Evolutionary conservation across 2,329 filamentous ascomycete species (phyloP), one percentile per base, ranked within the genome.

Genomic region (Colletotrichum sansevieriae): DNA sequence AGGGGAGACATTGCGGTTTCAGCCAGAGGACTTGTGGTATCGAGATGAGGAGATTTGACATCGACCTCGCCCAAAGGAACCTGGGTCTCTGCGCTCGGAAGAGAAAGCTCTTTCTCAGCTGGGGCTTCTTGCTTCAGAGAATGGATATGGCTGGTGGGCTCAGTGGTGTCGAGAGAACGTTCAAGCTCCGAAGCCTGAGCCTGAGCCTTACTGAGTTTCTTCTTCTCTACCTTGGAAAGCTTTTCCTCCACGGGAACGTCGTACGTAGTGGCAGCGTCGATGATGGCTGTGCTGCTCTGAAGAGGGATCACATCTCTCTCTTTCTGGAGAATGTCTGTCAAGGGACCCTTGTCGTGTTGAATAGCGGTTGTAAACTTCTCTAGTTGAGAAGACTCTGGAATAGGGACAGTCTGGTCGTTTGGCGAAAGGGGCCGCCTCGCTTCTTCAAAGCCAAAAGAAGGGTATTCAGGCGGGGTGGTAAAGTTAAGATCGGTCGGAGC

Each of bases 181-280:
- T 59, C 69, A 55, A 65, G 72, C 65, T 72, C 67, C 25, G 25
- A 11, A 12, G 20, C 72, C 47, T 43, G 35, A 33, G 59, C 59
- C 47, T 71, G 72, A 25, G 71, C 68, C 59, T 74, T 74, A 54
- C 73, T 74, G 20, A 69, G 63, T 62, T 76, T 75, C 68, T 76
- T 75, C 66, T 71, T 73, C 25, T 76, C 67, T 61, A 76, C 75
- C 66, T 76, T 75, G 25, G 66, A 67, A 6, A 63, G 54, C 41
- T 71, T 65, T 4, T 55, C 59, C 20, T 60, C 49, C 11, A 39
- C 13, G 3, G 63, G 12, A 18, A 33, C 7, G 8, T 69, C 56
- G n/a, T 60, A 46, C 13, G 29, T 44, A 18, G 37, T 39, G 7
- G 20, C 15, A 6, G 47, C 35, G 10, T 47, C 47, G 25, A 22